These are phyloP conservation scores for Leonotis leonurus DNA, from an alignment of 257 asterid genomes.

Conservation along the genomic window DNA sequence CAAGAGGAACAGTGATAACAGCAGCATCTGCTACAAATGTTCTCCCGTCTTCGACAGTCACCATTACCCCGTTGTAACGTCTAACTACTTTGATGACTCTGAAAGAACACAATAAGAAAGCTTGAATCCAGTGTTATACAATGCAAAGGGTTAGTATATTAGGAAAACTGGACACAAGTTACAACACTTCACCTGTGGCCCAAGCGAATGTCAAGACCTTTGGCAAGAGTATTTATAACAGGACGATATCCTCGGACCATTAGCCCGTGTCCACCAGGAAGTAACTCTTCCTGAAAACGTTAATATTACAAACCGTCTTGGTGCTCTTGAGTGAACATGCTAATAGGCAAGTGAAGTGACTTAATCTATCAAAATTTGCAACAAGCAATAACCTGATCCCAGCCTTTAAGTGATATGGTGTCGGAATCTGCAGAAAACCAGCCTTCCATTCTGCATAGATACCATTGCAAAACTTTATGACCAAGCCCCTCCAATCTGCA, in stretches of 20 bases:
- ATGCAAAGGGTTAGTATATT: neutral
- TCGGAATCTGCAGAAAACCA: slow-evolving; percentile 99
- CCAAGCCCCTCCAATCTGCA: slow-evolving; percentile 70
- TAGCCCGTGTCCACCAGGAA: slow-evolving; percentile 97
- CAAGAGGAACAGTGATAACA: slow-evolving; percentile 73
- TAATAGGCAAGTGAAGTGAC: neutral
- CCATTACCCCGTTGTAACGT: slow-evolving; percentile 70
- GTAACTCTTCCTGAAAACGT: slow-evolving; percentile 62
- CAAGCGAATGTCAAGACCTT: slow-evolving; percentile 87
- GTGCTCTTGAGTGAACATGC: neutral
- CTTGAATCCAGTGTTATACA: neutral
- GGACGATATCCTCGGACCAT: slow-evolving; percentile 96
- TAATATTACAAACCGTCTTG: neutral
- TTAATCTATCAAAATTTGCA: neutral
- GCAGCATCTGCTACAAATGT: slow-evolving; percentile 93
- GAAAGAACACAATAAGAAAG: slow-evolving; percentile 9
- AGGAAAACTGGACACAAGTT: neutral
- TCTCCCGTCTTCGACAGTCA: slow-evolving; percentile 77
- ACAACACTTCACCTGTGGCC: slow-evolving; percentile 65
- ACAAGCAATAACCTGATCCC: slow-evolving; percentile 70
- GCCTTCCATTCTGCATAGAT: slow-evolving; percentile 95
- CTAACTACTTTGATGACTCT: slow-evolving; percentile 76
- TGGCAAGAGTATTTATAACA: slow-evolving; percentile 80
- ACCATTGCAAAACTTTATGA: slow-evolving; percentile 89
- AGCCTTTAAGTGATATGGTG: slow-evolving; percentile 75